Evolutionary conservation across 768 basidiomycete species (phyloP).

Genomic region (Lactarius sp.): DNA sequence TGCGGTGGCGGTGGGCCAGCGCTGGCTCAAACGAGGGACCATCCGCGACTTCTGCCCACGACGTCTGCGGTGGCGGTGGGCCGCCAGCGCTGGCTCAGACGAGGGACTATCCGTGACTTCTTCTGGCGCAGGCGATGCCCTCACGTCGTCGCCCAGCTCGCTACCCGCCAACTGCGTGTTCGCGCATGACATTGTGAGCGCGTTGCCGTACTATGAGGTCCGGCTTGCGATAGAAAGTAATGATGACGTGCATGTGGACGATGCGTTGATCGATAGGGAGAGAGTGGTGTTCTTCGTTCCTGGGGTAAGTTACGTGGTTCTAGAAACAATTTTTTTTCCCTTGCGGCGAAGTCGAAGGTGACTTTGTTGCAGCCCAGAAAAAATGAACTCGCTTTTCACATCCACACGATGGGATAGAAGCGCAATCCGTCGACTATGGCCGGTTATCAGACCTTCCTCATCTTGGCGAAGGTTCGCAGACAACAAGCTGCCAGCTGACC

Average conservation of each 20-base stretch:
- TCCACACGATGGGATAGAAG: neutral
- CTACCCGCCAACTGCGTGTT: too few species aligned
- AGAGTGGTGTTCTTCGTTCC: neutral
- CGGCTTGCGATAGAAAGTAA: too few species aligned
- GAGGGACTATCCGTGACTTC: too few species aligned
- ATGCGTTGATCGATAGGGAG: slow-evolving; percentile 6
- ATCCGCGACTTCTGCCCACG: too few species aligned
- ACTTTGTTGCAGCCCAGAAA: neutral
- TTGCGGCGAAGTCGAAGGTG: neutral
- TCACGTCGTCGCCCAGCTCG: too few species aligned
- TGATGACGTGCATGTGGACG: too few species aligned
- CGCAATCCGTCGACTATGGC: neutral
- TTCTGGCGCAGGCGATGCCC: too few species aligned
- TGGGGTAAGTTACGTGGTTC: neutral
- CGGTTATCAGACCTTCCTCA: neutral
- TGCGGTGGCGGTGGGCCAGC: neutral
- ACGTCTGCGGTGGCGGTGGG: too few species aligned
- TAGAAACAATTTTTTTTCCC: neutral
- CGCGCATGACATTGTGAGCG: too few species aligned
- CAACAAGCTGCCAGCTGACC: neutral
- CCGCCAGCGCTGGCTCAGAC: too few species aligned
- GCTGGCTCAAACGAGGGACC: neutral
- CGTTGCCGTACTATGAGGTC: too few species aligned
- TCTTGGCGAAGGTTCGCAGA: too few species aligned
- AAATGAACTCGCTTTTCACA: neutral